Conservation (phyloP, 169 alveolate species). For the Cryptosporidium sp. region DNA sequence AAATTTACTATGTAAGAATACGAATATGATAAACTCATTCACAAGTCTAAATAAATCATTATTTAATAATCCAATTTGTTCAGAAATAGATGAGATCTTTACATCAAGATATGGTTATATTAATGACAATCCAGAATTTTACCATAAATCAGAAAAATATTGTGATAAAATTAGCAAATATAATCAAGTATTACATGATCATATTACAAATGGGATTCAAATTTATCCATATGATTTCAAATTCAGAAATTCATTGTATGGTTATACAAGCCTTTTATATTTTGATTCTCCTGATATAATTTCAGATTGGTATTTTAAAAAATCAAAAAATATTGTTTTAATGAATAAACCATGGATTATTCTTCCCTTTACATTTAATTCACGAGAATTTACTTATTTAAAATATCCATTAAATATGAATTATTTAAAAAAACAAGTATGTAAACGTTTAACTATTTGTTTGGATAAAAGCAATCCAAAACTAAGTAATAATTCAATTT, state of each 20-base stretch:
- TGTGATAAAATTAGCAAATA: neutral
- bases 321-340: conserved; percentile 25
- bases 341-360: conserved; percentile 71
- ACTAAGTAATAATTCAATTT: conserved; percentile 23
- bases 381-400: neutral
- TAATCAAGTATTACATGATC: conserved; percentile 6
- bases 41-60: conserved; percentile 15
- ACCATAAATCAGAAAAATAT: neutral
- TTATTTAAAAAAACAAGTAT: conserved; percentile 19
- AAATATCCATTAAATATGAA: conserved; percentile 1
- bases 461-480: neutral
- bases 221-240: conserved; percentile 48
- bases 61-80: conserved; percentile 34
- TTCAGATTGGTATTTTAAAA: conserved; percentile 52
- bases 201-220: conserved; percentile 5
- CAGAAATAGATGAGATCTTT: neutral
- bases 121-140: neutral
- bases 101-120: neutral
- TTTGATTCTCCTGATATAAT: conserved; percentile 39
- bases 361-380: conserved; percentile 45
- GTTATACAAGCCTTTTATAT: conserved; percentile 31
- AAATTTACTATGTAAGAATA: conserved; percentile 25
- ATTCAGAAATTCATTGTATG: conserved; percentile 58
- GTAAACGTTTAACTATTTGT: conserved; percentile 32
- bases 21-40: conserved; percentile 5